Conservation (phyloP, 225 moss, liverwort and hornwort species). For the Sphagnum contortum region DNA sequence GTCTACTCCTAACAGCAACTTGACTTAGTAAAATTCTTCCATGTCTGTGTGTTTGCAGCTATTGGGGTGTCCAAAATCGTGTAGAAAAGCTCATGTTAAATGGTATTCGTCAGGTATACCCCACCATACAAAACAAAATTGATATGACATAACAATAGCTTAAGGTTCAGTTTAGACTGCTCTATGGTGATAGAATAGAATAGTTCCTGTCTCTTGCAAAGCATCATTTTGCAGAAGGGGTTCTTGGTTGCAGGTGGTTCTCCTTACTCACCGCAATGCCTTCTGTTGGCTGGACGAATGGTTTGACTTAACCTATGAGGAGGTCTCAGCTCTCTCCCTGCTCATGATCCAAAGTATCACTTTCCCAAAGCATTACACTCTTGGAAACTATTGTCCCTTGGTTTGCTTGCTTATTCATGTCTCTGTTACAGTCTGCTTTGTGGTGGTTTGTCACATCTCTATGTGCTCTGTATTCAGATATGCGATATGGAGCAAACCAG, state of each 20-base stretch:
- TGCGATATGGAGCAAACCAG: conserved; percentile 49
- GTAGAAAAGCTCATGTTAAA: conserved; percentile 97
- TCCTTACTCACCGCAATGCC: conserved; percentile 92
- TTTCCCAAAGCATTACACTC: too few relatives aligned
- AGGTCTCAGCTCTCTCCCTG: conserved; percentile 31
- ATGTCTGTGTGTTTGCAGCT: conserved; percentile 31
- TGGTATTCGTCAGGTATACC: conserved; percentile 81
- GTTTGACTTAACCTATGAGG: conserved; percentile 67
- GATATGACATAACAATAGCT: background rate
- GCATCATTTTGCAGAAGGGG: background rate
- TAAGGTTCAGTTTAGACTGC: background rate
- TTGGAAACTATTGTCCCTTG: too few relatives aligned
- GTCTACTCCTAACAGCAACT: too few relatives aligned
- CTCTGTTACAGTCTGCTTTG: too few relatives aligned
- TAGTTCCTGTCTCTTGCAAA: too few relatives aligned
- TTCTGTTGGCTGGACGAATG: conserved; percentile 93
- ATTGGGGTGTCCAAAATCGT: conserved; percentile 94
- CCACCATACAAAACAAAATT: background rate
- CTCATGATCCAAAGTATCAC: too few relatives aligned
- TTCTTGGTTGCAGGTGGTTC: conserved; percentile 59
- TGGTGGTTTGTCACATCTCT: too few relatives aligned
- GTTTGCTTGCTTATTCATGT: too few relatives aligned
- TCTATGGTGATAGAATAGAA: too few relatives aligned
- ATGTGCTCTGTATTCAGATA: conserved; percentile 36
- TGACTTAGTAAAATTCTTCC: too few relatives aligned